A percentile compares a stretch with the other conserved stretches of the same genome.
Evolutionary conservation across 495 filamentous ascomycete species (phyloP).

Genomic region (Xylaria scruposa): DNA sequence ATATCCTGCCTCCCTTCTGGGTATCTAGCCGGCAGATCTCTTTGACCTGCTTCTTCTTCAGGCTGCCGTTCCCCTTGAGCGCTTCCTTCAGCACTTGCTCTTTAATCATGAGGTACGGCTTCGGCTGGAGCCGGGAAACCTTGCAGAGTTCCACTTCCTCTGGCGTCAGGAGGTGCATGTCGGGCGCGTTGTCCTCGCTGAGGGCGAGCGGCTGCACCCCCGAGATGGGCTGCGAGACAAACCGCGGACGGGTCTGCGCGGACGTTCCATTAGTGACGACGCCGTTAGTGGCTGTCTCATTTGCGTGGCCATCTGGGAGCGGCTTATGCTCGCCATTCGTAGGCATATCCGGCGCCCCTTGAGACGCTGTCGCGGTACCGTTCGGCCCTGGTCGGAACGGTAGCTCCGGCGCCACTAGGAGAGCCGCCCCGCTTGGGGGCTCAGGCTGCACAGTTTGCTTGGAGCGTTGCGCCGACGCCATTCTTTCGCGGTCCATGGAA

Average conservation of each 20-base stretch:
- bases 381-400: constrained; percentile 56
- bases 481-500: constrained; percentile 77
- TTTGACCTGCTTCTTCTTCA: constrained; percentile 91
- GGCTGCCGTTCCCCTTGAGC: constrained; percentile 78
- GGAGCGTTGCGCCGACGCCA: constrained; percentile 66
- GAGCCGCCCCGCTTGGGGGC: constrained; percentile 70
- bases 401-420: constrained; percentile 79
- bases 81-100: constrained; percentile 87
- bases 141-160: constrained; percentile 89
- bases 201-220: constrained; percentile 71
- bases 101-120: constrained; percentile 94
- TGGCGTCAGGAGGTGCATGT: constrained; percentile 82
- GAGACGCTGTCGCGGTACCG: constrained; percentile 20
- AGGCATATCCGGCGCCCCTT: constrained; percentile 33
- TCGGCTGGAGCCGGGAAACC: constrained; percentile 80
- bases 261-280: constrained; percentile 47
- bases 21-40: constrained; percentile 61
- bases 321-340: constrained; percentile 46
- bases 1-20: constrained; percentile 69
- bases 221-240: constrained; percentile 53
- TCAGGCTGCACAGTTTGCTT: constrained; percentile 69
- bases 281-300: constrained; percentile 41
- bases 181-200: constrained; percentile 76
- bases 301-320: constrained; percentile 49
- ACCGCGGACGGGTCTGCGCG: constrained; percentile 48